Evolutionary conservation across 208 protist species (phyloP).

Genomic region (Leishmania arabica): DNA sequence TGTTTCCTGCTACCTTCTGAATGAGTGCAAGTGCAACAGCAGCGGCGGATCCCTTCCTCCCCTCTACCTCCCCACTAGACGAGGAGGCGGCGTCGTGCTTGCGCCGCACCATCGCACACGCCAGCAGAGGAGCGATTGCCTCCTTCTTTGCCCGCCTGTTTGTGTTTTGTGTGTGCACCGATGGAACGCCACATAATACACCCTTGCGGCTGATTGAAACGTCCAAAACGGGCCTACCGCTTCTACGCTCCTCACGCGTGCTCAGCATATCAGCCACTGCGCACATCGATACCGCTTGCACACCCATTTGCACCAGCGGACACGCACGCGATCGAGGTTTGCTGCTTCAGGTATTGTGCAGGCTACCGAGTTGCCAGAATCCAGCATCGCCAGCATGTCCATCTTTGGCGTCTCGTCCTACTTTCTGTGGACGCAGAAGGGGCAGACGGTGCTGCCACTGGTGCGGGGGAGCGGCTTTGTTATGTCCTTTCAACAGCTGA

Average conservation of each 20-base stretch:
- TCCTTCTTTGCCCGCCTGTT: background rate
- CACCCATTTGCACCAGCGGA: background rate
- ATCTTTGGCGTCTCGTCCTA: constrained; percentile 84
- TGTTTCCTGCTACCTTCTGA: background rate
- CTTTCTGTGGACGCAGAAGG: constrained; percentile 91
- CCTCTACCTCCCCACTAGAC: background rate
- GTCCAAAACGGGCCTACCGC: background rate
- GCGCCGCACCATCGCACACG: background rate
- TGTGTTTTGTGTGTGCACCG: background rate
- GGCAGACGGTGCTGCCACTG: constrained; percentile 77
- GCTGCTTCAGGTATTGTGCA: background rate
- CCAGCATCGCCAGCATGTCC: constrained; percentile 42
- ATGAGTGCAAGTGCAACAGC: background rate
- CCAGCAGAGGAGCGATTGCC: background rate
- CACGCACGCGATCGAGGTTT: background rate
- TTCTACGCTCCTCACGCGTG: background rate
- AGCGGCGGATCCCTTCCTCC: background rate
- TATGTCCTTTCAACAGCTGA: constrained; percentile 60
- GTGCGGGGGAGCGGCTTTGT: constrained; percentile 88
- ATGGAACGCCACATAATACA: background rate
- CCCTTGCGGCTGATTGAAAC: background rate
- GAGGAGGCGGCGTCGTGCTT: background rate
- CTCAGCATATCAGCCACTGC: background rate
- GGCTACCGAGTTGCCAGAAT: background rate
- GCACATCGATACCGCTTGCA: background rate